Evolutionary conservation across 495 filamentous ascomycete genomes (phyloP), one percentile per base, ranked within the genome.

Genomic region (Patellaria atrata): DNA sequence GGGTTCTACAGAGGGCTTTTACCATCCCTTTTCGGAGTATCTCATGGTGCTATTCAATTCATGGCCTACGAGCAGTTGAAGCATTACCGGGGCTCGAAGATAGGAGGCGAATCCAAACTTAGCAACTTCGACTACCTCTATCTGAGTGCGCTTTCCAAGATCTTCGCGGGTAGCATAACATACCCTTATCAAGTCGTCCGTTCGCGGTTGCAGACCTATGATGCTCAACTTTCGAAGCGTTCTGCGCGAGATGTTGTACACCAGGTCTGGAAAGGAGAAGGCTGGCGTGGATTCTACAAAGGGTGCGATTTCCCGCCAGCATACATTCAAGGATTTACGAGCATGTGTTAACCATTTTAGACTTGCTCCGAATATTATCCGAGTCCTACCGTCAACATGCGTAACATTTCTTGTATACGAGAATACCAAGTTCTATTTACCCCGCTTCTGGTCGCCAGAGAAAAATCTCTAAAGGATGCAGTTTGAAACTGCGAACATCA

Each of bases 401-500:
- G 81, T 94, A 26, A 96, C 87, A n/a, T 94, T 97, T 53, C 55
- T 97, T 47, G 85, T 94, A 29, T 96, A 96, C 58, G 89, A 97
- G 63, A 96, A 96, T 59, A 77, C 73, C 35, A 86, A 74, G 60
- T 64, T 62, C 39, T 76, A 76, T 54, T 50, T 82, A 16, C 73
- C 74, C 1, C 31, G 19, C 11, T 34, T 34, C 18, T 34, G n/a
- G n/a, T n/a, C n/a, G n/a, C n/a, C n/a, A n/a, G n/a, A n/a, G n/a
- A n/a, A n/a, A n/a, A n/a, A n/a, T n/a, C n/a, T n/a, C n/a, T n/a
- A n/a, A n/a, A n/a, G n/a, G n/a, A n/a, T n/a, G n/a, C n/a, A n/a
- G n/a, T n/a, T n/a, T n/a, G n/a, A n/a, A n/a, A n/a, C n/a, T n/a
- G n/a, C n/a, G n/a, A n/a, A n/a, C n/a, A n/a, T n/a, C n/a, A n/a